Evolutionary conservation across 23 red algal genomes (phyloP), one percentile per base, ranked within the genome.

Genomic region (Chondrus crispus): DNA sequence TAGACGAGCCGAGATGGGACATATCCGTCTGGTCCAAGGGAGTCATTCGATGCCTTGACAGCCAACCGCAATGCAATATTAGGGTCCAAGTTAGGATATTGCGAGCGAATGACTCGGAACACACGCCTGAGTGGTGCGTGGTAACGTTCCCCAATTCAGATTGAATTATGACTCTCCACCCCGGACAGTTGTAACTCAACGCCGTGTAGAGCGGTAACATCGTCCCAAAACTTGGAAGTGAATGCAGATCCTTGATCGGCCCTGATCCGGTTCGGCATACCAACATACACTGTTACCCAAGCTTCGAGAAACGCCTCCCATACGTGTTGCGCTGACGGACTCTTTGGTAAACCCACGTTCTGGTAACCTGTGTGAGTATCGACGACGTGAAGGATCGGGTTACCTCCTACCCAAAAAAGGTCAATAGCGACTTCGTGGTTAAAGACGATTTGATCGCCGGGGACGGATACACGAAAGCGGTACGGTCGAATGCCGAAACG

Each of bases 101-200:
- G n/a, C n/a, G n/a, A n/a, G n/a, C n/a, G n/a, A n/a, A n/a, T n/a
- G n/a, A n/a, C n/a, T n/a, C n/a, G n/a, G n/a, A 57, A 82, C 24
- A 82, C 4, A 18, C 47, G 14, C 30, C 77, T 9, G 24, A 82
- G 26, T 35, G 77, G 77, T 30, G 24, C 77, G 28, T 82, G 77
- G 47, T 57, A 57, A 35, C 77, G 24, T 38, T 82, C 77, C 30
- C 77, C 77, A 26, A 82, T 8, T 35, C 5, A 41, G 55, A 82
- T 51, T 16, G 77, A 82, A 38, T 82, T 82, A 53, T 82, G 77
- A 55, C 4, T 38, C 49, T 82, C 46, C 29, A 53, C 7, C 7
- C 77, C 77, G 55, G 77, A 55, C 4, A 58, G 77, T 82, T 55
- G 12, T 53, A 82, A 46, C 7, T 82, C 77, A 38, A 82, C 55